A percentile compares a stretch with the other conserved stretches of the same genome.
Conservation (phyloP, 2,329 filamentous ascomycete species). For the Harringtonia lauricola region DNA sequence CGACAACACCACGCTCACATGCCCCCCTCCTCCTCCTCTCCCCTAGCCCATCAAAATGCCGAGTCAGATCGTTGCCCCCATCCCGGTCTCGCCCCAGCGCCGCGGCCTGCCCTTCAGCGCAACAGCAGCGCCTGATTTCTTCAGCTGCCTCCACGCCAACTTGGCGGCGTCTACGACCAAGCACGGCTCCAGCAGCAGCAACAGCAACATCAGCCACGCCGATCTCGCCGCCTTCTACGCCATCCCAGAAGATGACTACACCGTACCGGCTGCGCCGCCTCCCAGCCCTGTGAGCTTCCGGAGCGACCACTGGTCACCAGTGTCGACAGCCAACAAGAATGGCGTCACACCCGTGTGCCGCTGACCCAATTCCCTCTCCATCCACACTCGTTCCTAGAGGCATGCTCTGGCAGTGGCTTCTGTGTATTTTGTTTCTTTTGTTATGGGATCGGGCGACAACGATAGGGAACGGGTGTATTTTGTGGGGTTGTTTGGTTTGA, state of each 20-base stretch:
- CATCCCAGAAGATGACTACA: conserved; percentile 48
- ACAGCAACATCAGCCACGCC: conserved; percentile 28
- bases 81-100: conserved; percentile 35
- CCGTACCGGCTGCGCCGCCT: conserved; percentile 53
- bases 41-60: too few species aligned
- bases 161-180: conserved; percentile 18
- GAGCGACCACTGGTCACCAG: conserved; percentile 40
- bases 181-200: neutral
- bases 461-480: too few species aligned
- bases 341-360: conserved; percentile 1
- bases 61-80: conserved; percentile 31
- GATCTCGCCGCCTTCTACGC: conserved; percentile 37
- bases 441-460: too few species aligned
- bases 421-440: neutral
- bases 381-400: neutral
- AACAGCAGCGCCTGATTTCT: conserved; percentile 33
- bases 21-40: too few species aligned
- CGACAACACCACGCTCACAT: too few species aligned
- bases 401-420: too few species aligned
- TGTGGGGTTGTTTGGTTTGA: too few species aligned
- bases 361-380: neutral
- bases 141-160: conserved; percentile 40
- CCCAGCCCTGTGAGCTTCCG: conserved; percentile 53
- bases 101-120: conserved; percentile 33
- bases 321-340: conserved; percentile 14